These are phyloP conservation scores for Ochetophila trinervis DNA, from an alignment of 306 rosid species.

Conservation along the genomic window DNA sequence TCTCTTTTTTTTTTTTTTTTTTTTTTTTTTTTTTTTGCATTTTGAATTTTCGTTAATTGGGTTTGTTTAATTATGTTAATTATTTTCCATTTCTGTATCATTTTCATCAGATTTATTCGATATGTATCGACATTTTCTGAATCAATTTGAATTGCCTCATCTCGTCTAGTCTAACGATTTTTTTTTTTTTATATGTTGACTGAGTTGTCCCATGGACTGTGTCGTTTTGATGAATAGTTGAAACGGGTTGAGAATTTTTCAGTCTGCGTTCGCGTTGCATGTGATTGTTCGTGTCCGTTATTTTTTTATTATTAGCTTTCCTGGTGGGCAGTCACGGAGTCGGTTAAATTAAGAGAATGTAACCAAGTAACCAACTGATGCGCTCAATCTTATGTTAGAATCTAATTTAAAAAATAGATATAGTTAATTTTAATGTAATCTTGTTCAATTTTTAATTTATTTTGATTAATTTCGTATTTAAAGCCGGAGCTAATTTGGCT, in stretches of 20 bases:
- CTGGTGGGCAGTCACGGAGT: neutral
- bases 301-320: neutral
- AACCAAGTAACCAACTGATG: neutral
- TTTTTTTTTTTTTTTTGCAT: neutral
- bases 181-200: neutral
- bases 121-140: neutral
- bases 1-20: neutral
- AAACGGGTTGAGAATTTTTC: neutral
- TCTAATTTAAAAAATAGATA: neutral
- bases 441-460: too few relatives aligned
- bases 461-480: too few relatives aligned
- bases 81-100: neutral
- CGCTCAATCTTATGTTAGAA: neutral
- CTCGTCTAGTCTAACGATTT: neutral
- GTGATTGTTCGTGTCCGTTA: neutral
- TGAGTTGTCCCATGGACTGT: neutral
- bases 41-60: neutral
- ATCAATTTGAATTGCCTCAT: neutral
- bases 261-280: neutral
- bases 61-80: constrained; percentile 2
- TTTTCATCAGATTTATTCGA: neutral
- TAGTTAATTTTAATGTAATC: too few relatives aligned
- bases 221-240: neutral
- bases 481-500: too few relatives aligned
- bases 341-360: neutral